Percentiles rank a stretch among this genome's conserved stretches.
phyloP scores from a whole-genome alignment of 2,329 filamentous ascomycete genomes.

The Epichloe hybrida region DNA sequence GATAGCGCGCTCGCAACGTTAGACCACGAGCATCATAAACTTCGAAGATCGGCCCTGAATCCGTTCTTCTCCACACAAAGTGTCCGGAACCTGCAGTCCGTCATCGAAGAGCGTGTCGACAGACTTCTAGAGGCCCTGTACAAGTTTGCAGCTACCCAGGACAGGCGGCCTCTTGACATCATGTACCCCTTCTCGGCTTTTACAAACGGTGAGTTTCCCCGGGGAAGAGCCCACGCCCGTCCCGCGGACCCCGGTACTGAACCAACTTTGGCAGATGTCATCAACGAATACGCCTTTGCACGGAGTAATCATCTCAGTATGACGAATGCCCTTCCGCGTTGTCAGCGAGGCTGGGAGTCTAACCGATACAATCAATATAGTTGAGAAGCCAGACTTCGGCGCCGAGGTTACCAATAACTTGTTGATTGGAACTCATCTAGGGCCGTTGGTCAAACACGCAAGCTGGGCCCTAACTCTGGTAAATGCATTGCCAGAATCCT shows the following conservation, averaged over 20 bases:
- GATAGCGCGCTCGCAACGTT: conserved; percentile 22
- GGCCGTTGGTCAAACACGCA: conserved; percentile 23
- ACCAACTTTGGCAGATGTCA: conserved; percentile 17
- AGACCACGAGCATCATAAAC: conserved; percentile 20
- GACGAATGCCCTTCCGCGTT: background rate
- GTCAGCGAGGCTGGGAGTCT: background rate
- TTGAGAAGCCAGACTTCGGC: conserved; percentile 22
- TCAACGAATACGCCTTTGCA: conserved; percentile 27
- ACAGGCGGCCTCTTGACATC: conserved; percentile 18
- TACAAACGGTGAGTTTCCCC: conserved; percentile 18
- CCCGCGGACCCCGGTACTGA: background rate
- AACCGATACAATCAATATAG: conserved; percentile 7
- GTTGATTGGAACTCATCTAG: conserved; percentile 24
- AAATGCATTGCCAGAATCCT: conserved; percentile 21
- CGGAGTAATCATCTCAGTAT: conserved; percentile 19
- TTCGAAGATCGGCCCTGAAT: conserved; percentile 21
- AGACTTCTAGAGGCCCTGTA: conserved; percentile 19
- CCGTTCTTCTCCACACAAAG: conserved; percentile 25
- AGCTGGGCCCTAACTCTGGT: conserved; percentile 22
- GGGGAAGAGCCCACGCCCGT: background rate
- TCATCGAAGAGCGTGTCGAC: conserved; percentile 23
- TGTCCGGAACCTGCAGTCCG: conserved; percentile 23
- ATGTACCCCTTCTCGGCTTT: conserved; percentile 26
- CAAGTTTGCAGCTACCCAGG: conserved; percentile 13
- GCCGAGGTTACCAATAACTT: conserved; percentile 22